phyloP scores from a whole-genome alignment of 495 filamentous ascomycete genomes.

The Neurospora africana region DNA sequence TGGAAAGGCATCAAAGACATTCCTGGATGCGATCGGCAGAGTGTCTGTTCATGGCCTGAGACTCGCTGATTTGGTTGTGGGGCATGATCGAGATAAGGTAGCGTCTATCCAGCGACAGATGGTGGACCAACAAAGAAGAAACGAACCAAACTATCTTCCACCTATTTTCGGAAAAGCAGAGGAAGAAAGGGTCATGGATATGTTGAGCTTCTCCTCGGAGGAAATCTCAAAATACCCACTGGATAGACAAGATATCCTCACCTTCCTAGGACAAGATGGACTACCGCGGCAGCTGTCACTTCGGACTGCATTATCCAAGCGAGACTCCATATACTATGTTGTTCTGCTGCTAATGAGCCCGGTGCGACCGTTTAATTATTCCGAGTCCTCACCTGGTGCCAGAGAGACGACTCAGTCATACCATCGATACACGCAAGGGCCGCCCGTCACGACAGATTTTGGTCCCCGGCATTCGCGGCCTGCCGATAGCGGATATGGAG shows the following conservation, averaged over 20 bases:
- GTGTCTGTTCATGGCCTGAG: conserved; percentile 28
- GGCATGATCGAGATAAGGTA: conserved; percentile 41
- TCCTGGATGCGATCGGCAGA: conserved; percentile 39
- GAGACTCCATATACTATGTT: conserved; percentile 44
- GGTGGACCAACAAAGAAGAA: conserved; percentile 38
- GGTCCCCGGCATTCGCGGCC: conserved; percentile 28
- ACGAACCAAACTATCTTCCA: conserved; percentile 45
- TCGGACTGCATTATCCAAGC: conserved; percentile 39
- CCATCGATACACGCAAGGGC: conserved; percentile 33
- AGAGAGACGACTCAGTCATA: conserved; percentile 36
- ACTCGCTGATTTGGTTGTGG: conserved; percentile 38
- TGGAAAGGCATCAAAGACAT: conserved; percentile 40
- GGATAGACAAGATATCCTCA: conserved; percentile 39
- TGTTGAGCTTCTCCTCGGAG: conserved; percentile 35
- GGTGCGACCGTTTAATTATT: conserved; percentile 26
- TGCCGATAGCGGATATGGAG: conserved; percentile 26
- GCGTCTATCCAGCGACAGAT: conserved; percentile 33
- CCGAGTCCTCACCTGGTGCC: conserved; percentile 36
- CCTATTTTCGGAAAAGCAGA: conserved; percentile 40
- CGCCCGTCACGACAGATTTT: conserved; percentile 31
- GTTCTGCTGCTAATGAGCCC: conserved; percentile 30
- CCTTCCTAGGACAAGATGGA: conserved; percentile 37
- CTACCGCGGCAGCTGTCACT: conserved; percentile 30
- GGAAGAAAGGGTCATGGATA: conserved; percentile 38
- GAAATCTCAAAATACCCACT: conserved; percentile 34